A percentile compares a stretch with the other conserved stretches of the same genome.
These are phyloP conservation scores for Diutina rugosa DNA, from an alignment of 1,139 yeast species.

Conservation along the genomic window DNA sequence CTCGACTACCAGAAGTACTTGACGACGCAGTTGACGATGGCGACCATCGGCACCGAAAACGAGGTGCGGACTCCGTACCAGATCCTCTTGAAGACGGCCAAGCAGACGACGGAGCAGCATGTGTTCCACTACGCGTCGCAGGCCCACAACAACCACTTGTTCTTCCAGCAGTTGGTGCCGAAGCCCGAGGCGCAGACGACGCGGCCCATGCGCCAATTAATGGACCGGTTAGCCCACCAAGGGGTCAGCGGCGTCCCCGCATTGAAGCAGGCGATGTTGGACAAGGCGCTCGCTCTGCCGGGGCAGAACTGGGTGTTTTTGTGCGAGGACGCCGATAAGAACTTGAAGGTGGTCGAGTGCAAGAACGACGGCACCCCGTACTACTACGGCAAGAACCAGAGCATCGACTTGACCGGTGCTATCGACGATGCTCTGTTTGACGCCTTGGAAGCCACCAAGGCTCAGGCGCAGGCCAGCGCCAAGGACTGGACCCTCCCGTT, in stretches of 20 bases:
- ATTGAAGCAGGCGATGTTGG: slow-evolving; percentile 39
- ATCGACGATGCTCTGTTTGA: slow-evolving; percentile 42
- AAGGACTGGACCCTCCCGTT: slow-evolving; percentile 69
- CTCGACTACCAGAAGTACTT: slow-evolving; percentile 61
- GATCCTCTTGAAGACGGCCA: slow-evolving; percentile 60
- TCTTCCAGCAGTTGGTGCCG: slow-evolving; percentile 52
- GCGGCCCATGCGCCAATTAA: slow-evolving; percentile 35
- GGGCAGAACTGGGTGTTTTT: slow-evolving; percentile 90
- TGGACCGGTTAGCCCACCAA: slow-evolving; percentile 26
- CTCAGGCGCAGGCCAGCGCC: slow-evolving; percentile 20
- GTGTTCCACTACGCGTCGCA: slow-evolving; percentile 84
- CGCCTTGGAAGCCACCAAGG: slow-evolving; percentile 12
- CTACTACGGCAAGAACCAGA: slow-evolving; percentile 62
- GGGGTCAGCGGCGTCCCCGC: slow-evolving; percentile 41
- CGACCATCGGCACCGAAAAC: slow-evolving; percentile 67
- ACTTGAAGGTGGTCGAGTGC: slow-evolving; percentile 48
- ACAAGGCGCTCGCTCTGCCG: slow-evolving; percentile 36
- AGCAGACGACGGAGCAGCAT: slow-evolving; percentile 54
- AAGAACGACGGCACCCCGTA: slow-evolving; percentile 91
- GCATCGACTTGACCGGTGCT: slow-evolving; percentile 64
- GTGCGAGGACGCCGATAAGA: slow-evolving; percentile 61
- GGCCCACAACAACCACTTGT: slow-evolving; percentile 85
- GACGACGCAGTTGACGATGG: slow-evolving; percentile 55
- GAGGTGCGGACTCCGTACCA: slow-evolving; percentile 74
- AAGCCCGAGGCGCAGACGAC: slow-evolving; percentile 19